Base-by-base conservation (phyloP, 1,284 basidiomycete genomes). In the Violaceomyces palustris region DNA sequence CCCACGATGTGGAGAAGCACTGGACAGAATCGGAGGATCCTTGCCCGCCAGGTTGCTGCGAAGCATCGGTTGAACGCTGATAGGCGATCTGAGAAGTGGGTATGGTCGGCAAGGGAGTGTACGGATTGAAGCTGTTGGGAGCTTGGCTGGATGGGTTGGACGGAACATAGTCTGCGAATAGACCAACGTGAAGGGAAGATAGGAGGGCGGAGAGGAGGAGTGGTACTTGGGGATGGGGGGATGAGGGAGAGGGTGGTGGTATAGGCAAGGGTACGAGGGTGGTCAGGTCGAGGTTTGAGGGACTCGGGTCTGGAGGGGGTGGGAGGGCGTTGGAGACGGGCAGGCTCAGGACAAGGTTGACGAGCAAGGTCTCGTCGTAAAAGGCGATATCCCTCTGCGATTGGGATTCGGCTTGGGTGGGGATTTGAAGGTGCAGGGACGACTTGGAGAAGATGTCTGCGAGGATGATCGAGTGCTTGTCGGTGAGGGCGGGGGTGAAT, bases 301-400 rank as follows among this genome's bases (percentile, higher is more conserved):
- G n/a, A n/a, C n/a, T n/a, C n/a, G n/a, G n/a, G 35, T 1, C 30
- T 39, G 12, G 9, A n/a, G 8, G n/a, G 4, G 29, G 29, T 44
- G 33, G 1, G 42, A 18, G 12, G 36, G 40, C 23, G 24, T 26
- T 4, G 41, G 29, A 5, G 46, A 37, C 21, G 42, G 56, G 56
- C 1, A 59, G 19, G 12, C 35, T 47, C 15, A 59, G 42, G 19
- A 43, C 18, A 26, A 50, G 33, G 32, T 45, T 29, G 5, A 54
- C 48, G 5, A 48, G 40, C 38, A 59, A 48, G 17, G 50, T 41
- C 24, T 59, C 39, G 35, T 59, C 51, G 31, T 54, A 59, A 34
- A 47, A 59, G 39, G 45, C 48, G 30, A 44, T 45, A 8, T 48
- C 40, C 25, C 46, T 47, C 0, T 30, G 30, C 15, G 40, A 14